Percentiles rank a stretch among this genome's conserved stretches.
Conservation (phyloP, 768 basidiomycete species). For the Flagelloscypha sp. region DNA sequence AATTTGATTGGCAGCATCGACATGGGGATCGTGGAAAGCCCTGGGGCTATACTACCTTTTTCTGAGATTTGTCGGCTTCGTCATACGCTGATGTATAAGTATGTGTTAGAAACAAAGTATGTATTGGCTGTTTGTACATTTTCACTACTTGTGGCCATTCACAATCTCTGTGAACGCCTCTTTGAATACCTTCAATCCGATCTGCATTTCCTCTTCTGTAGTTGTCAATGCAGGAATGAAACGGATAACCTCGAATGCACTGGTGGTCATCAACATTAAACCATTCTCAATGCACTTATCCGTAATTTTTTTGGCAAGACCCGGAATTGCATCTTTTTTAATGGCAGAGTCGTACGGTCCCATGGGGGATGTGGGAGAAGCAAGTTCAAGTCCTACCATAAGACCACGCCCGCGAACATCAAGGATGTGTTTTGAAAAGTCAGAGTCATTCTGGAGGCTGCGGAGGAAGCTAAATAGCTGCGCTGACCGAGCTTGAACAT, state of each 20-base stretch:
- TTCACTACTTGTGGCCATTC: slow-evolving; percentile 23
- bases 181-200: slow-evolving; percentile 56
- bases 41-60: no score
- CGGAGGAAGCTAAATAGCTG: slow-evolving; percentile 63
- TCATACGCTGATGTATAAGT: no score
- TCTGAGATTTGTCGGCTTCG: no score
- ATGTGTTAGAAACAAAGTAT: no score
- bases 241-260: slow-evolving; percentile 77
- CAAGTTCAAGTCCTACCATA: slow-evolving; percentile 82
- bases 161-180: slow-evolving; percentile 68
- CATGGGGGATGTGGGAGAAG: slow-evolving; percentile 47
- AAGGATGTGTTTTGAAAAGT: slow-evolving; percentile 51
- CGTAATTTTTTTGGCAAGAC: slow-evolving; percentile 62
- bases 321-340: slow-evolving; percentile 28
- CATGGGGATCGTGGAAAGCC: no score
- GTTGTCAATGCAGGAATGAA: slow-evolving; percentile 94
- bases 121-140: no score
- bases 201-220: slow-evolving; percentile 61
- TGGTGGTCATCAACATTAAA: slow-evolving; percentile 82
- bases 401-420: slow-evolving; percentile 86
- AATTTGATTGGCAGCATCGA: no score
- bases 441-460: slow-evolving; percentile 45
- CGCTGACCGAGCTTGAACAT: slow-evolving; percentile 67
- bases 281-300: slow-evolving; percentile 81
- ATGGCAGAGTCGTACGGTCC: slow-evolving; percentile 37